Evolutionary conservation across 1,284 basidiomycete species (phyloP).

Genomic region (Cutaneotrichosporon arboriforme): DNA sequence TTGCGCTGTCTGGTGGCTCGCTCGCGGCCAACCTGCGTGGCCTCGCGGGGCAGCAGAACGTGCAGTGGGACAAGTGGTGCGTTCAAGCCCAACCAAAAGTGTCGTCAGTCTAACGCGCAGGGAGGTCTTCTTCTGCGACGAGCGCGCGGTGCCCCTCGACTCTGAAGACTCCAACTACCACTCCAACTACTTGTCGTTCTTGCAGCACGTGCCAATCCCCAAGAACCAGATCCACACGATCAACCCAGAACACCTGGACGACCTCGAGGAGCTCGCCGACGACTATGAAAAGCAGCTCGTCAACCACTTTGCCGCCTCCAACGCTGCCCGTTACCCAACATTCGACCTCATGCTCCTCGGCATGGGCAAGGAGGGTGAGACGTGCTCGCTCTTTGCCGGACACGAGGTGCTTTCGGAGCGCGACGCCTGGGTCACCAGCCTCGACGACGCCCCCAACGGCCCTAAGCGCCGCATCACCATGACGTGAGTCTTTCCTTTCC

Average conservation of each 20-base stretch:
- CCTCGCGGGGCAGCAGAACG: slow-evolving; percentile 65
- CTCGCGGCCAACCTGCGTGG: slow-evolving; percentile 78
- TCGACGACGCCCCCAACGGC: slow-evolving; percentile 90
- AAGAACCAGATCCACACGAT: slow-evolving; percentile 77
- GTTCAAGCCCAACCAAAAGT: slow-evolving; percentile 22
- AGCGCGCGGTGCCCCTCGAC: slow-evolving; percentile 89
- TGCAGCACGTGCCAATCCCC: slow-evolving; percentile 74
- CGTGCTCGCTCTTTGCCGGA: slow-evolving; percentile 88
- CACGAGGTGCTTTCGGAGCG: slow-evolving; percentile 78
- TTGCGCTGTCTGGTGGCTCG: slow-evolving; percentile 91
- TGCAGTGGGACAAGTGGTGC: slow-evolving; percentile 67
- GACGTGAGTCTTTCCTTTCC: slow-evolving; percentile 50
- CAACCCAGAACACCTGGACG: slow-evolving; percentile 61
- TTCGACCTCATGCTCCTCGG: slow-evolving; percentile 93
- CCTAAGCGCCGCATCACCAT: slow-evolving; percentile 84
- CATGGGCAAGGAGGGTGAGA: slow-evolving; percentile 93
- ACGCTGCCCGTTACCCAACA: slow-evolving; percentile 85
- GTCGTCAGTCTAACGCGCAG: slow-evolving; percentile 52
- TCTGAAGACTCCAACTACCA: slow-evolving; percentile 89
- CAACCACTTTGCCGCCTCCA: slow-evolving; percentile 78
- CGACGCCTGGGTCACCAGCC: slow-evolving; percentile 88
- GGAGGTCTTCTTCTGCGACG: slow-evolving; percentile 98
- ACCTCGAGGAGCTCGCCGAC: slow-evolving; percentile 80
- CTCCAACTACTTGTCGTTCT: slow-evolving; percentile 71
- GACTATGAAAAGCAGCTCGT: slow-evolving; percentile 92